Evolutionary conservation across 306 rosid genomes (phyloP), one percentile per base, ranked within the genome.

Genomic region (Vachellia collinsii): DNA sequence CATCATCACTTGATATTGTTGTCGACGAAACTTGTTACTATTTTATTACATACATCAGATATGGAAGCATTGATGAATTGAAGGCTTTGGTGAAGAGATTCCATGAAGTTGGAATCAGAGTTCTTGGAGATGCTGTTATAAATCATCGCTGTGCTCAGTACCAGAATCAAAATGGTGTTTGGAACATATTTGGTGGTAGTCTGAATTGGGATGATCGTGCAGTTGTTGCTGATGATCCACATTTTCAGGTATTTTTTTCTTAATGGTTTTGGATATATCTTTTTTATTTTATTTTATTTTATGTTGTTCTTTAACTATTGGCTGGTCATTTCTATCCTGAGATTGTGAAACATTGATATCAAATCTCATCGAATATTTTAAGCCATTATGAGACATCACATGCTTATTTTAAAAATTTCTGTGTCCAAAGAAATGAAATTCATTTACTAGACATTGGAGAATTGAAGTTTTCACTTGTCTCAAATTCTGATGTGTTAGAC

Each of bases 161-260:
- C 79, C 72, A 86, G 85, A 92, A 94, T 94, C 80, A 82, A 76
- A 94, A 92, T 77, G 98, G 98, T 83, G 76, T 92, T 75, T 94
- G 98, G 98, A 94, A 94, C 81, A 75, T 85, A 78, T 94, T 85
- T 86, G 98, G 98, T 51, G 98, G 98, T 54, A 88, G 79, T 81
- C 84, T 94, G 54, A 85, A 89, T 83, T 94, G 98, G 98, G 97
- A 94, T 86, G 96, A 83, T 17, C 91, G 89, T 63, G 98, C 98
- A 43, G 54, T 94, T 74, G 97, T 94, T 74, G 89, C 87, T 29
- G 98, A 94, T 64, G 98, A 94, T 89, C 94, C 97, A 29, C 96
- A 94, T 87, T 94, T 94, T 88, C 97, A 94, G 97, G 98, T 93
- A 3, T 83, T 78, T 79, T 29, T 62, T 59, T 19, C 48, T 54